Percentiles rank a stretch among this genome's conserved stretches.
Conservation (phyloP, 805 yeast genomes). For the Starmerella sirachaensis region DNA sequence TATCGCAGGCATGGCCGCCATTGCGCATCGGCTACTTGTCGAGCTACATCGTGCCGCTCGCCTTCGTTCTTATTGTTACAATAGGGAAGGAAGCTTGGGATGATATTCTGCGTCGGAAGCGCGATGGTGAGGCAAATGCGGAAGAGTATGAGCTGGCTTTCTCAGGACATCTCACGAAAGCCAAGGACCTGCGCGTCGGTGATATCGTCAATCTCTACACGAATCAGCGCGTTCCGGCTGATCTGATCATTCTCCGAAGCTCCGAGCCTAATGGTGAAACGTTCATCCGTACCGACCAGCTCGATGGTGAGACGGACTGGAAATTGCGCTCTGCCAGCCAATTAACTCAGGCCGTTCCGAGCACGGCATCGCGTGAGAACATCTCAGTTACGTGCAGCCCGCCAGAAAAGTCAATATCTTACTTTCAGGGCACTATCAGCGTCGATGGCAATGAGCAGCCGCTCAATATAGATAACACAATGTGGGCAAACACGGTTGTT, state of each 20-base stretch:
- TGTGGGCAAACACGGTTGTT: conserved; percentile 97
- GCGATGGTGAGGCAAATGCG: conserved; percentile 80
- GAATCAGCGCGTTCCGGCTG: conserved; percentile 87
- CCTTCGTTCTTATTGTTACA: conserved; percentile 81
- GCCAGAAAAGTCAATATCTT: conserved; percentile 75
- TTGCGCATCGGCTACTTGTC: conserved; percentile 86
- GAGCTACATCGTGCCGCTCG: conserved; percentile 87
- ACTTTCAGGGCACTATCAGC: conserved; percentile 63
- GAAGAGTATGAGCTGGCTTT: conserved; percentile 63
- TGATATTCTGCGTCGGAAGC: conserved; percentile 76
- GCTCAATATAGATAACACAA: conserved; percentile 76
- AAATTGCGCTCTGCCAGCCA: conserved; percentile 71
- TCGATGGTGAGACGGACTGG: conserved; percentile 99
- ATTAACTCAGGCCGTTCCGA: conserved; percentile 50
- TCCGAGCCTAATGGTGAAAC: conserved; percentile 74
- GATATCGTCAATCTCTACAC: conserved; percentile 70
- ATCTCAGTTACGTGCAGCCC: conserved; percentile 56
- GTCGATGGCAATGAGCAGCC: conserved; percentile 41
- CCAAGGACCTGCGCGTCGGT: conserved; percentile 68
- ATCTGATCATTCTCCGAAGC: conserved; percentile 71
- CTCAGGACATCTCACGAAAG: conserved; percentile 31
- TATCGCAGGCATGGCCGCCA: conserved; percentile 83
- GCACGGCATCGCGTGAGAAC: conserved; percentile 28
- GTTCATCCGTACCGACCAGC: conserved; percentile 90
- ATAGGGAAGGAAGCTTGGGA: conserved; percentile 94